These are phyloP conservation scores for Scytalidium sp. DNA, from an alignment of 2,329 filamentous ascomycete genomes.

Conservation along the genomic window DNA sequence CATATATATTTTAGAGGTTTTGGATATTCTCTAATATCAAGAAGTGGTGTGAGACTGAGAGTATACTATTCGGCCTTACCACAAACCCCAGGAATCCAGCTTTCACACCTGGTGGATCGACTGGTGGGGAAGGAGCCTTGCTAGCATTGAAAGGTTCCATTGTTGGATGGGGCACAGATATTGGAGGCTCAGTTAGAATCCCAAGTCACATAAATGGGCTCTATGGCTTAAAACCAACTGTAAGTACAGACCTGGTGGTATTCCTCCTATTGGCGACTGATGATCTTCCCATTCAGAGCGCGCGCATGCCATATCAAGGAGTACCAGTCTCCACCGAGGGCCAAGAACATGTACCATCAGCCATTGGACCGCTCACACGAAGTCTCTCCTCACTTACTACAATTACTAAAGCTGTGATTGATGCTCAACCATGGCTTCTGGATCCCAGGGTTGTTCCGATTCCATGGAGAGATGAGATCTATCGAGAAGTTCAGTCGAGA, in stretches of 20 bases:
- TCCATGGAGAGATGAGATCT: slow-evolving; percentile 48
- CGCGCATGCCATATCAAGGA: slow-evolving; percentile 54
- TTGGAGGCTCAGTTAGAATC: slow-evolving; percentile 49
- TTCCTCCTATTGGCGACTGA: not conserved
- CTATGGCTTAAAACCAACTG: slow-evolving; percentile 46
- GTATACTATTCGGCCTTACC: slow-evolving; percentile 48
- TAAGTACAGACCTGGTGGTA: no score
- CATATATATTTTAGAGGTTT: slow-evolving; percentile 40
- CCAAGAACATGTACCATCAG: slow-evolving; percentile 61
- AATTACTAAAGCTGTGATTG: slow-evolving; percentile 44
- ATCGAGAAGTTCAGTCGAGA: slow-evolving; percentile 34
- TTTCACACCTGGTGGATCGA: slow-evolving; percentile 45
- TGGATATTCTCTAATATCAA: slow-evolving; percentile 1
- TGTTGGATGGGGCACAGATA: slow-evolving; percentile 48
- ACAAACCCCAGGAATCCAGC: slow-evolving; percentile 38
- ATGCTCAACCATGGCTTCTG: slow-evolving; percentile 46
- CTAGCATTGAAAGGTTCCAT: slow-evolving; percentile 38
- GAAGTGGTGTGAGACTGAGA: slow-evolving; percentile 53
- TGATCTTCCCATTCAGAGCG: slow-evolving; percentile 38
- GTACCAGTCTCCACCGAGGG: slow-evolving; percentile 60
- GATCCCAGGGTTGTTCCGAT: slow-evolving; percentile 53
- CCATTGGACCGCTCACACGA: slow-evolving; percentile 57
- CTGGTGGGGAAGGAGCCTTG: slow-evolving; percentile 40
- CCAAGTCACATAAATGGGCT: slow-evolving; percentile 44
- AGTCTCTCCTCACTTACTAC: slow-evolving; percentile 46